These are phyloP conservation scores for Globisporangium emineosum DNA, from an alignment of 352 stramenopile genomes.

Conservation along the genomic window DNA sequence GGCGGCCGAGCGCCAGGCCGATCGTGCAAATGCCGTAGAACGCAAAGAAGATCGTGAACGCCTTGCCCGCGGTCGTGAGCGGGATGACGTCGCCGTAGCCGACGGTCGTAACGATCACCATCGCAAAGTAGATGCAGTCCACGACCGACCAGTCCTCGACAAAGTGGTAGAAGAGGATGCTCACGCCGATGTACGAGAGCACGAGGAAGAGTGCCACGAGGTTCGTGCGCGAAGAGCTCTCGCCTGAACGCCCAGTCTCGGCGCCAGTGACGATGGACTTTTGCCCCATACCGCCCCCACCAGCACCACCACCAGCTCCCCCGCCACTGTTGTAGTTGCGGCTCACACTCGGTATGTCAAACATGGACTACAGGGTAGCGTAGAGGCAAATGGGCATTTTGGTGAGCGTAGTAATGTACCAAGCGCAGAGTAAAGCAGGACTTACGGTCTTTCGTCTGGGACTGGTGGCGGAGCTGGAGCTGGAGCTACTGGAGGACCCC, in stretches of 20 bases:
- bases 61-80: conserved; percentile 44
- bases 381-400: conserved; percentile 2
- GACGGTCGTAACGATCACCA: conserved; percentile 92
- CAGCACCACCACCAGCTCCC: no score
- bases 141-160: conserved; percentile 58
- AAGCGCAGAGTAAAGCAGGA: not conserved
- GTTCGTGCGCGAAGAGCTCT: conserved; percentile 24
- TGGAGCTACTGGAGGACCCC: conserved; percentile 10
- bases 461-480: conserved; percentile 8
- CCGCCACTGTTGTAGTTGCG: conserved; percentile 21
- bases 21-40: conserved; percentile 75
- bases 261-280: conserved; percentile 31
- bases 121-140: conserved; percentile 89
- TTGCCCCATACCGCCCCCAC: conserved; percentile 20
- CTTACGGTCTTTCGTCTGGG: conserved; percentile 1
- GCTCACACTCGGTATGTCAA: conserved; percentile 25
- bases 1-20: conserved; percentile 53
- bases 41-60: conserved; percentile 87
- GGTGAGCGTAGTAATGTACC: not conserved
- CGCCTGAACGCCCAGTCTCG: conserved; percentile 13
- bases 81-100: conserved; percentile 85
- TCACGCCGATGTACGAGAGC: conserved; percentile 51
- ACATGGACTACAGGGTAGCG: no score
- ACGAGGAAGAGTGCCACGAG: conserved; percentile 45
- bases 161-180: conserved; percentile 56